These are phyloP conservation scores for Coprinopsis cinerea DNA, from an alignment of 768 basidiomycete species.

Conservation along the genomic window DNA sequence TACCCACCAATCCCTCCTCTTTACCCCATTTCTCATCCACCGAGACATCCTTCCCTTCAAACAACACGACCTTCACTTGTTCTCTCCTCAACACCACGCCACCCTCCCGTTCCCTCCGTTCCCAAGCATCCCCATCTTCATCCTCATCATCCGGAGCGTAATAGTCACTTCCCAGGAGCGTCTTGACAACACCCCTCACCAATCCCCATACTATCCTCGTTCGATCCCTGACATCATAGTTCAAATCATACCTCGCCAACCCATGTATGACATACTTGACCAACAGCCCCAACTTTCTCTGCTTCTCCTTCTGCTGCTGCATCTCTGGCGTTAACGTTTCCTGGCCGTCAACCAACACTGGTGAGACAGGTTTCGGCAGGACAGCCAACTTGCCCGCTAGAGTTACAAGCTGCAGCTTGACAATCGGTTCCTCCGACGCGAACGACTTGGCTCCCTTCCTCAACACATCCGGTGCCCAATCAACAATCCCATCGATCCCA, in stretches of 20 bases:
- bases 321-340: background rate
- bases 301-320: slow-evolving; percentile 15
- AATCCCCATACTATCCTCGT: slow-evolving; percentile 74
- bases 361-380: slow-evolving; percentile 37
- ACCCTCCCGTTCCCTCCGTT: slow-evolving; percentile 20
- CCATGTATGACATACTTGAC: slow-evolving; percentile 64
- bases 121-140: background rate
- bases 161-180: slow-evolving; percentile 7
- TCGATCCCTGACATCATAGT: slow-evolving; percentile 90
- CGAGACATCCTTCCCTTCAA: slow-evolving; percentile 63
- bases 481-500: slow-evolving; percentile 51
- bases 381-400: slow-evolving; percentile 83
- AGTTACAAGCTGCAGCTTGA: slow-evolving; percentile 81
- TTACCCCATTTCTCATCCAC: slow-evolving; percentile 25
- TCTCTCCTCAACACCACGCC: slow-evolving; percentile 79
- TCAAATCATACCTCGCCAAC: slow-evolving; percentile 81
- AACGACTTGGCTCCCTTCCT: slow-evolving; percentile 76
- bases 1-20: background rate
- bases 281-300: slow-evolving; percentile 46
- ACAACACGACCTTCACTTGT: slow-evolving; percentile 74
- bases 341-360: background rate
- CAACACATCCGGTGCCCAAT: slow-evolving; percentile 87
- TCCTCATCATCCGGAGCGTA: slow-evolving; percentile 16
- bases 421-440: slow-evolving; percentile 58
- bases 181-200: slow-evolving; percentile 44